Evolutionary conservation across 2,329 filamentous ascomycete genomes (phyloP).

Genomic region (Aspergillus udagawae): DNA sequence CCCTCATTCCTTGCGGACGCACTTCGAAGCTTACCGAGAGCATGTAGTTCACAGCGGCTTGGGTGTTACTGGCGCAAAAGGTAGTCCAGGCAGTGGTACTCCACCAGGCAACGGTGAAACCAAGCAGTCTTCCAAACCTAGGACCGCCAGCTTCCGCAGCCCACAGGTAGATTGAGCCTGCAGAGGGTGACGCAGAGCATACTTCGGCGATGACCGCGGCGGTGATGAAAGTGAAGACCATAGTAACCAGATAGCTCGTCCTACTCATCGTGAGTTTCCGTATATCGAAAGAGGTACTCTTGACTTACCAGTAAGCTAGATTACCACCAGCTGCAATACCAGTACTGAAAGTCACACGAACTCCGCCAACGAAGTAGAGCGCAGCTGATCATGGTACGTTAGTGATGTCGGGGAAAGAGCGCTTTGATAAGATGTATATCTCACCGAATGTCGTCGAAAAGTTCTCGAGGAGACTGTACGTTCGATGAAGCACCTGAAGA

Average conservation of each 20-base stretch:
- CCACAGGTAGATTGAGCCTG: slow-evolving; percentile 60
- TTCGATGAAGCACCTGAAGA: slow-evolving; percentile 52
- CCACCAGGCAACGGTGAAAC: slow-evolving; percentile 63
- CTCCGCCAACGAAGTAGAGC: slow-evolving; percentile 58
- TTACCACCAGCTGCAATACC: slow-evolving; percentile 60
- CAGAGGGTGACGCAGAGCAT: slow-evolving; percentile 56
- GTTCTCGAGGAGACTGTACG: slow-evolving; percentile 56
- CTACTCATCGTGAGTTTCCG: slow-evolving; percentile 25
- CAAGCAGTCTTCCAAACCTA: slow-evolving; percentile 53
- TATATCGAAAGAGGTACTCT: not conserved
- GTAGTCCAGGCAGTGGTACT: slow-evolving; percentile 61
- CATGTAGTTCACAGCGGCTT: slow-evolving; percentile 51
- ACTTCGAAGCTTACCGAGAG: slow-evolving; percentile 39
- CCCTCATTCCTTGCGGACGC: not conserved
- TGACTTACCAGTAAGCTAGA: slow-evolving; percentile 54
- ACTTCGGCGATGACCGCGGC: slow-evolving; percentile 59
- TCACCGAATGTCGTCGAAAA: slow-evolving; percentile 58
- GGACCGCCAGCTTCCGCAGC: slow-evolving; percentile 57
- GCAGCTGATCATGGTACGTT: slow-evolving; percentile 44
- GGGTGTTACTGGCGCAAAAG: slow-evolving; percentile 54
- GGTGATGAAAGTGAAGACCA: slow-evolving; percentile 59
- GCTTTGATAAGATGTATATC: slow-evolving; percentile 10
- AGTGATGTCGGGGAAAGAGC: slow-evolving; percentile 36
- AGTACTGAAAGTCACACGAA: slow-evolving; percentile 59
- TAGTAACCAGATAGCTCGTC: slow-evolving; percentile 58